Evolutionary conservation across 164 flowering plant genomes (phyloP), one percentile per base, ranked within the genome.

Genomic region (Dillenia turbinata): DNA sequence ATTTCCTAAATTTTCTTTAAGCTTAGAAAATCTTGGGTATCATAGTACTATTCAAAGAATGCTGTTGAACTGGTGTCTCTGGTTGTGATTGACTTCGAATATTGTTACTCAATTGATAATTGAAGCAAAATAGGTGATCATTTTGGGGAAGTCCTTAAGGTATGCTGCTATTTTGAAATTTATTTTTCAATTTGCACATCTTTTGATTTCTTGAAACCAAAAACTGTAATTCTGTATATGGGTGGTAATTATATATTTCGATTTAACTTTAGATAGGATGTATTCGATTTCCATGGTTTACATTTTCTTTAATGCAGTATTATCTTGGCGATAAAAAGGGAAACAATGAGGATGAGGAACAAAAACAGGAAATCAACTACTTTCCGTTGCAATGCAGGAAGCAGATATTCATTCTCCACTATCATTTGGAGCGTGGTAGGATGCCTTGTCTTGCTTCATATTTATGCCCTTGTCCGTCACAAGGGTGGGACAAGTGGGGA

Each of bases 341-440:
- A 67, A 74, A 74, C 68, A 79, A 80, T 82, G 92, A 80, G 83
- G 95, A 78, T 75, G 81, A 83, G 80, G 87, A 88, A 84, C 94
- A 92, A 80, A 85, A 75, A 76, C 77, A 73, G 81, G 79, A 92
- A 87, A 84, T 76, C 94, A 81, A 84, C 86, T 62, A 61, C 82
- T 83, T 81, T 86, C 67, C 69, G 52, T 85, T 89, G 85, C 90
- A 75, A 82, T 88, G 89, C 92, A 82, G 91, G 97, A 72, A 79
- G 81, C 83, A 84, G 85, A 80, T 84, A 85, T 67, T 74, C 90
- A 70, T 47, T 73, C 59, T 67, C 84, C 65, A 60, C 61, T 56
- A 60, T 80, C 0, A 76, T 89, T 33, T 86, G 94, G 88, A 76
- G 79, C 71, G 51, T 89, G 61, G 86, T 83, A 49, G 91, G 86